Evolutionary conservation across 352 stramenopile species (phyloP), one percentile per base, ranked within the genome.

Genomic region (Globisporangium camurandrum): DNA sequence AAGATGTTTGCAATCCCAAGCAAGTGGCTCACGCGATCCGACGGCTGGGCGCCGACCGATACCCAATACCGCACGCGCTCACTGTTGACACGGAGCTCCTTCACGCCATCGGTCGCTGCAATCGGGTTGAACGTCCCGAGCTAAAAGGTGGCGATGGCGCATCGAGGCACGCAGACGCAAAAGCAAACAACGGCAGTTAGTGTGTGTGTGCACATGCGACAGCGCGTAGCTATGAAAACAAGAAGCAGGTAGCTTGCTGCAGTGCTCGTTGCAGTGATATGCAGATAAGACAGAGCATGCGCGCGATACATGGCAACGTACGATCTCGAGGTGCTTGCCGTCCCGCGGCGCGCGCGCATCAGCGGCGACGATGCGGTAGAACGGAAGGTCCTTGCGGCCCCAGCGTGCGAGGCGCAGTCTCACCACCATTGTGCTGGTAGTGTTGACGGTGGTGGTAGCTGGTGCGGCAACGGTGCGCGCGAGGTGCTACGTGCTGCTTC

Each of bases 51-150:
- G 52, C 83, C 83, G 33, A 94, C 83, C 31, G 80, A 92, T 54
- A 94, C 76, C 80, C 83, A 94, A 69, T 94, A 92, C 49, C 72
- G 75, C 39, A 94, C 75, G 50, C 83, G 78, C 56, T 92, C 80
- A 64, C 63, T 88, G 74, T 92, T 92, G 30, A 94, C 75, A 54
- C 81, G 83, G 48, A 94, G 66, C 56, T 94, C 80, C 66, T 94
- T 94, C 49, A 94, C 77, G 50, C 83, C 83, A 46, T 92, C 81
- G 39, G 58, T 71, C 39, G 77, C 83, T 14, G 83, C 83, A 50
- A 94, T 87, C 31, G 83, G 83, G 68, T 92, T 92, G 63, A 86
- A 92, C 66, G 83, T 94, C 56, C 83, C 83, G 37, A 94, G 61
- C 81, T 92, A 38, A 24, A 26, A 4, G 45, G n/a, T n/a, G n/a